Conservation (phyloP, 2,329 filamentous ascomycete genomes). For the Davidsoniella eucalypti region DNA sequence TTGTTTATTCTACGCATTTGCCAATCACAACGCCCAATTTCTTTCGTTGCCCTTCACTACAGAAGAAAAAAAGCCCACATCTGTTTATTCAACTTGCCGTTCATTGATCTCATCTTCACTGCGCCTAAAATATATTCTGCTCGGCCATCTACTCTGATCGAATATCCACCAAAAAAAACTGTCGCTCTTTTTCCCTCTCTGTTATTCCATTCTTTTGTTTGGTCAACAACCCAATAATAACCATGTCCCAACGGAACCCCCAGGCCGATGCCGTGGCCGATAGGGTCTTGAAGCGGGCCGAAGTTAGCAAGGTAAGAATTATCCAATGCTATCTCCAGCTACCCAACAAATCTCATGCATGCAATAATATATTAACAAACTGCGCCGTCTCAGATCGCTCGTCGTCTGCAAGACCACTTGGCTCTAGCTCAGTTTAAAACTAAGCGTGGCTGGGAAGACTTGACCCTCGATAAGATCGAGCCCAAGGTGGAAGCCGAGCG, state of each 20-base stretch:
- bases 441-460: slow-evolving; percentile 84
- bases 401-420: slow-evolving; percentile 81
- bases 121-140: too few relatives aligned
- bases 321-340: slow-evolving; percentile 8
- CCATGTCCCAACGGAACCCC: neutral
- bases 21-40: too few relatives aligned
- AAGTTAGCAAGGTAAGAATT: slow-evolving; percentile 53
- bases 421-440: slow-evolving; percentile 96
- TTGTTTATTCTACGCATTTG: too few relatives aligned
- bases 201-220: neutral
- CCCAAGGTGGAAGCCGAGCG: slow-evolving; percentile 66
- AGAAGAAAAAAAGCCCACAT: too few relatives aligned
- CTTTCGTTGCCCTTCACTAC: too few relatives aligned
- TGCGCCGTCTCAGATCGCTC: slow-evolving; percentile 53
- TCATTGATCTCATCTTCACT: too few relatives aligned
- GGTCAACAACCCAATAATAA: neutral
- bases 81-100: too few relatives aligned
- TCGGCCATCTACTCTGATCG: too few relatives aligned
- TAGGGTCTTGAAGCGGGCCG: slow-evolving; percentile 54
- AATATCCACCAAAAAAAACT: too few relatives aligned
- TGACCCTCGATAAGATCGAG: slow-evolving; percentile 73
- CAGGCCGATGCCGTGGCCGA: slow-evolving; percentile 45
- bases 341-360: slow-evolving; percentile 5
- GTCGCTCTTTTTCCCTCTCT: too few relatives aligned
- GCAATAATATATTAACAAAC: neutral